Conservation (phyloP, 805 yeast genomes). For the Ogataea kodamae region DNA sequence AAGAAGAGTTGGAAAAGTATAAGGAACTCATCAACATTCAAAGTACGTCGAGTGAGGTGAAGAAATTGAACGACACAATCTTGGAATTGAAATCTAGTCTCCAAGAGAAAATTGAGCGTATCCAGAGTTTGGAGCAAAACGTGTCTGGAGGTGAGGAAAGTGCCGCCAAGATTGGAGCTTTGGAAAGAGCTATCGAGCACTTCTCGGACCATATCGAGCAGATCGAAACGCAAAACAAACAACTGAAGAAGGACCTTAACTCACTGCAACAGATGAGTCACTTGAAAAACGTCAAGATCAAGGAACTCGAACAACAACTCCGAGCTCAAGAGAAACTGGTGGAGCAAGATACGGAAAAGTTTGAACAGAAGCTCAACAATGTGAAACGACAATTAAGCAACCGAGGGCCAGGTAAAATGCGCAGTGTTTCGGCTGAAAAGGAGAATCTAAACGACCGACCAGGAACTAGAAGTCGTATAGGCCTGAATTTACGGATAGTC, state of each 20-base stretch:
- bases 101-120: constrained; percentile 11
- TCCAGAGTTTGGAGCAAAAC: constrained; percentile 19
- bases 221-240: constrained; percentile 57
- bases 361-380: constrained; percentile 41
- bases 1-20: constrained; percentile 31
- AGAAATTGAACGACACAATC: constrained; percentile 24
- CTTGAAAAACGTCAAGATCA: constrained; percentile 54
- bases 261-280: constrained; percentile 55
- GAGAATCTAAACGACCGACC: constrained; percentile 18
- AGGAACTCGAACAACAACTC: constrained; percentile 47
- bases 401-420: constrained; percentile 17
- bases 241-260: constrained; percentile 52
- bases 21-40: constrained; percentile 15
- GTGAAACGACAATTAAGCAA: constrained; percentile 27
- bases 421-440: constrained; percentile 12
- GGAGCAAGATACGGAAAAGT: constrained; percentile 44
- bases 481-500: constrained; percentile 56
- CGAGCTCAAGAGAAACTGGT: constrained; percentile 49
- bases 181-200: constrained; percentile 57
- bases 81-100: constrained; percentile 21
- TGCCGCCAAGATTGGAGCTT: constrained; percentile 42
- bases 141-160: constrained; percentile 12
- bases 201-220: constrained; percentile 58
- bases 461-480: constrained; percentile 33
- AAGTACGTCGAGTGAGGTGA: constrained; percentile 18